Percentiles rank a stretch among this genome's conserved stretches.
phyloP scores from a whole-genome alignment of 2,329 filamentous ascomycete species.

The Trichoderma sp. region DNA sequence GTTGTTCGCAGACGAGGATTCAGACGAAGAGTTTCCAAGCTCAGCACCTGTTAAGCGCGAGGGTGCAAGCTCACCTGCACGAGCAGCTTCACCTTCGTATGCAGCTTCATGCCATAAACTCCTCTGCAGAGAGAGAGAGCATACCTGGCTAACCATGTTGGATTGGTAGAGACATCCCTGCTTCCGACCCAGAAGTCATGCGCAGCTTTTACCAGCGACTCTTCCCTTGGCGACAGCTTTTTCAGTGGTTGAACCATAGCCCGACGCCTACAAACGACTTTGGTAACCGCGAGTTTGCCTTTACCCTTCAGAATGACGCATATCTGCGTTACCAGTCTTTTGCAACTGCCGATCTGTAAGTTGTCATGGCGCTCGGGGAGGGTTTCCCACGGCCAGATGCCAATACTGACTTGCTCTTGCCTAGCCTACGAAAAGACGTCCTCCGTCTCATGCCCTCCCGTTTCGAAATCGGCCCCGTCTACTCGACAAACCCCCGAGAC shows the following conservation, averaged over 20 bases:
- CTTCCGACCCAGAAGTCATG: slow-evolving; percentile 81
- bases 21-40: slow-evolving; percentile 63
- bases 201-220: slow-evolving; percentile 92
- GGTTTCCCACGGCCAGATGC: background rate
- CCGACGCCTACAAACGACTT: slow-evolving; percentile 85
- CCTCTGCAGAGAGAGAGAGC: background rate
- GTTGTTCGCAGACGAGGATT: slow-evolving; percentile 59
- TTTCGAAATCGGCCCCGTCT: slow-evolving; percentile 98
- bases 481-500: slow-evolving; percentile 89
- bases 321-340: slow-evolving; percentile 88
- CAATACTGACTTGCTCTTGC: background rate
- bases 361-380: background rate
- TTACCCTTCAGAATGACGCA: slow-evolving; percentile 88
- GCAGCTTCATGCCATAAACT: slow-evolving; percentile 26
- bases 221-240: slow-evolving; percentile 91
- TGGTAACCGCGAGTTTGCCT: slow-evolving; percentile 90
- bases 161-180: slow-evolving; percentile 38
- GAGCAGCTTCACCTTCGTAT: slow-evolving; percentile 48
- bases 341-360: slow-evolving; percentile 55
- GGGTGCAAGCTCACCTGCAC: slow-evolving; percentile 45
- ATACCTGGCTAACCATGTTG: background rate
- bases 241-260: slow-evolving; percentile 97
- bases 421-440: slow-evolving; percentile 84
- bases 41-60: slow-evolving; percentile 45
- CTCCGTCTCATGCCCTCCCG: slow-evolving; percentile 84